These are phyloP conservation scores for Pseudogymnoascus sp. DNA, from an alignment of 2,329 filamentous ascomycete species.

Conservation along the genomic window DNA sequence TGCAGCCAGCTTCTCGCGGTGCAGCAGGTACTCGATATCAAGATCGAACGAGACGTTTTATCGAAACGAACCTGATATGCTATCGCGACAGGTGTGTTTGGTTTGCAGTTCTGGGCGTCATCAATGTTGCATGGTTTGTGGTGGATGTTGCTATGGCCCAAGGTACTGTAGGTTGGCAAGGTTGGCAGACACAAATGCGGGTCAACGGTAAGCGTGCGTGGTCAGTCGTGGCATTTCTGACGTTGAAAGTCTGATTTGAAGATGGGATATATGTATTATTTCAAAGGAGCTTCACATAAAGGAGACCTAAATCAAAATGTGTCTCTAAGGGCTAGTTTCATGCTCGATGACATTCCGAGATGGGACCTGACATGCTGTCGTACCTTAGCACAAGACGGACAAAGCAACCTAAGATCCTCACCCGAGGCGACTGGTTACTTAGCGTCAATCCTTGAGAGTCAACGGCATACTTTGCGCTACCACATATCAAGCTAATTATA, in stretches of 20 bases:
- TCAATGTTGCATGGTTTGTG: conserved; percentile 7
- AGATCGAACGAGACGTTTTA: background rate
- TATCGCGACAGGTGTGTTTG: conserved; percentile 3
- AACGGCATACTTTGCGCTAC: background rate
- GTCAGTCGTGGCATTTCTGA: background rate
- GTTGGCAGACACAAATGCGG: conserved; percentile 10
- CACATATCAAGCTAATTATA: background rate
- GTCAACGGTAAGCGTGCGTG: conserved; percentile 2
- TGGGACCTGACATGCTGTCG: conserved; percentile 5
- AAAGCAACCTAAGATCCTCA: conserved; percentile 8
- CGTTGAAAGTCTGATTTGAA: background rate
- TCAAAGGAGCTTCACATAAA: conserved; percentile 3
- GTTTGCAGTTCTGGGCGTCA: background rate
- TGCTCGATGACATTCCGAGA: conserved; percentile 7
- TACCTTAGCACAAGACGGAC: conserved; percentile 5
- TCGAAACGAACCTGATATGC: background rate
- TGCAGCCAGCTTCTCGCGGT: background rate
- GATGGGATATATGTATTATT: background rate
- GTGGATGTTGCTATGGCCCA: background rate
- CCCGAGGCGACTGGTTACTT: conserved; percentile 3
- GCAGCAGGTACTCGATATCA: background rate
- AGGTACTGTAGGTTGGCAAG: conserved; percentile 1
- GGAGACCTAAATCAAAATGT: conserved; percentile 1
- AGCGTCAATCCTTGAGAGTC: background rate
- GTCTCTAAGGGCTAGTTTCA: conserved; percentile 2